Evolutionary conservation across 768 basidiomycete genomes (phyloP), one percentile per base, ranked within the genome.

Genomic region (Clitopilus passeckerianus): DNA sequence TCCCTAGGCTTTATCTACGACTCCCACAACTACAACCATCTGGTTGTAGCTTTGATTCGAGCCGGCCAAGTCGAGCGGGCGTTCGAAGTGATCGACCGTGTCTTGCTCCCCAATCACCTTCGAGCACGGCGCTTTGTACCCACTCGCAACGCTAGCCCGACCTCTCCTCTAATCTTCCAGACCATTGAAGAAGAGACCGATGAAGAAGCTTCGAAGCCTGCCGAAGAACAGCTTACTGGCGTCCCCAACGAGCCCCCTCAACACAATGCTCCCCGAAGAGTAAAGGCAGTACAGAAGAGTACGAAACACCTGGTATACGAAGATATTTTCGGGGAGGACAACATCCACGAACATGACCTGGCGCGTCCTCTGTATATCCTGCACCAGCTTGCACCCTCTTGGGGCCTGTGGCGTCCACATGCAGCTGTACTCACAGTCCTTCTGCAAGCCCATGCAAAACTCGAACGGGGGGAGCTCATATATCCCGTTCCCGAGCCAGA

Each of bases 1-100:
- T 63, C 71, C 10, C 71, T 77, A 9, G 91, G 91, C 1, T 89
- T 95, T 64, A 78, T 78, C 12, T 93, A 94, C 69, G 92, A 95
- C 68, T 81, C 90, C 12, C 86, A 90, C 65, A 98, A 97, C 70
- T 98, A 93, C 91, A 97, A 96, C 66, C 86, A 91, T 65, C 79
- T 97, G 24, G 81, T 80, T 23, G 77, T 89, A 9, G 89, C 86
- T 14, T 79, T 95, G 22, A 77, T 93, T 37, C 86, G 90, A 30
- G 91, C 90, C 0, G 92, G 91, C 23, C 84, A 95, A 66, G 74
- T 85, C n/a, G 86, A 89, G 64, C 87, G 87, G 50, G 93, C 92
- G 8, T 94, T 95, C 71, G 85, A 89, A 64, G 78, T 95, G 34
- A 70, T 93, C 43, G 91, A 98, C 68, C 77, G 81, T 56, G 84